Evolutionary conservation across 1,139 yeast species (phyloP), one percentile per base, ranked within the genome.

Genomic region (Spathaspora jeffriesii): DNA sequence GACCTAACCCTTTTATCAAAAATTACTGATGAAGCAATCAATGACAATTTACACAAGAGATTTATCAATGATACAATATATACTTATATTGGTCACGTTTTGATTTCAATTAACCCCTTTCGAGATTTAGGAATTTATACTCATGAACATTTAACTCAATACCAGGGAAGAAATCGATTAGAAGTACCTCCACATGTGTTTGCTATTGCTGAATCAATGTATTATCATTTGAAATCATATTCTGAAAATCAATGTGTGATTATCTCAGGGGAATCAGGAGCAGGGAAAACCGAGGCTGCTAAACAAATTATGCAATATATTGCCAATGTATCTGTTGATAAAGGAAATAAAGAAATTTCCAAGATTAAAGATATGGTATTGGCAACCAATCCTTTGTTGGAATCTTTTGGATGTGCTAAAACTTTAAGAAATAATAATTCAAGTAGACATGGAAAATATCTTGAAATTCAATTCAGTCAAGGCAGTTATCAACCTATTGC

Each of bases 161-260:
- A 95, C 64, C 84, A 85, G 65, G 97, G 97, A 49, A 90, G 92
- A 65, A 95, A 93, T 66, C 77, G 99, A 61, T 75, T 95, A 52
- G 99, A 95, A 67, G 96, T 88, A 31, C 96, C 98, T n/a, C 99
- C 99, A 7, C 99, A 95, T 70, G 99, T 95, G 40, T 95, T 87
- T 68, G 97, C 98, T 45, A 92, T 93, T 60, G 99, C 99, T 17
- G 99, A 95, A 68, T 73, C 96, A 34, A 92, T 95, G 96, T 93
- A 87, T 68, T 93, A 95, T 70, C 89, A 92, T 65, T 81, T 95
- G 84, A 92, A 92, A 68, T 87, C 96, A 0, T 95, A 95, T 68
- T 84, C 88, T 48, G 99, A 95, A 60, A 91, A 85, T 64, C 99
- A 95, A 67, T 93, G 99, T 78, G 99, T 95, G 38, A 95, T 95